These are phyloP conservation scores for Colletotrichum coccodes DNA, from an alignment of 2,329 filamentous ascomycete species.

Conservation along the genomic window DNA sequence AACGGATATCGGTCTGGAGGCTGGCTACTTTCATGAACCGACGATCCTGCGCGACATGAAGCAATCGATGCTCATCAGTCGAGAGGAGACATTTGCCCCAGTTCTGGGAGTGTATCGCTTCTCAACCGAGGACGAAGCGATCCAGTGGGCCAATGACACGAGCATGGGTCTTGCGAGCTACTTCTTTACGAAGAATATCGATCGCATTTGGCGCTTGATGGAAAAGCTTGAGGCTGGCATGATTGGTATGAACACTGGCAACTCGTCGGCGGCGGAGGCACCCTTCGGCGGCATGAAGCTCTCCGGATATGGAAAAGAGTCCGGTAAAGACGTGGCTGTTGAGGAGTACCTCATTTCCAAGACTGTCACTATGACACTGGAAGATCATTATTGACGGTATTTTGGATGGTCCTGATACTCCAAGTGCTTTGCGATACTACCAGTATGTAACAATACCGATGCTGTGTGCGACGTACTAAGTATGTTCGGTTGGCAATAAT, in stretches of 20 bases:
- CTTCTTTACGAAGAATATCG: conserved; percentile 69
- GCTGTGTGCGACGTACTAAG: not conserved
- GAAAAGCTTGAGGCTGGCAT: conserved; percentile 71
- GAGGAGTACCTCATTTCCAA: conserved; percentile 58
- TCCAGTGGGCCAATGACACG: conserved; percentile 73
- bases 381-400: conserved; percentile 44
- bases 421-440: not conserved
- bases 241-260: conserved; percentile 56
- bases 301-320: conserved; percentile 58
- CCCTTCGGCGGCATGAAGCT: conserved; percentile 61
- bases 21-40: conserved; percentile 77
- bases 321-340: conserved; percentile 57
- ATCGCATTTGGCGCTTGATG: conserved; percentile 51
- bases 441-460: not conserved
- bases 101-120: conserved; percentile 78
- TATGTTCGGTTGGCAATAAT: not conserved
- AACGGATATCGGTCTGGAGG: conserved; percentile 38
- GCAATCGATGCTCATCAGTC: conserved; percentile 71
- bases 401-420: too few species aligned
- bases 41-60: conserved; percentile 78
- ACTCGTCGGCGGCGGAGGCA: conserved; percentile 51
- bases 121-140: conserved; percentile 76
- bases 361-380: conserved; percentile 54
- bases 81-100: conserved; percentile 82
- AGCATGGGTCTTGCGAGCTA: conserved; percentile 81